Conservation (phyloP, 1,284 basidiomycete species). For the Trichosporon asahii region DNA sequence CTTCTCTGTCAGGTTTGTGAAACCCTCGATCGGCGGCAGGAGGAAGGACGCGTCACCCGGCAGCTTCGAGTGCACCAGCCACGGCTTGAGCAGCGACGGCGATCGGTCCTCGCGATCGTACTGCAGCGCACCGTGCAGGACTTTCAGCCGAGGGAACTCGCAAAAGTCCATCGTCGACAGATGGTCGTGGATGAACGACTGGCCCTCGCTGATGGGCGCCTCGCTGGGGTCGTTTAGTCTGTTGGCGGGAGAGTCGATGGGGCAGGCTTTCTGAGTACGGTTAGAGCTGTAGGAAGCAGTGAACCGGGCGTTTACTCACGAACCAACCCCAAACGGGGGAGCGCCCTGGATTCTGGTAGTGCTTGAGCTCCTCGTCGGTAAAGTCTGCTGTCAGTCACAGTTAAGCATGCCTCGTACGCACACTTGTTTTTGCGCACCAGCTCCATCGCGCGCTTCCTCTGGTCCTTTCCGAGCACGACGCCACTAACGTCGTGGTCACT, state of each 20-base stretch:
- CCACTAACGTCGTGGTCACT: slow-evolving; percentile 51
- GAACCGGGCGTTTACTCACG: slow-evolving; percentile 31
- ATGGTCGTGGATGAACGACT: slow-evolving; percentile 54
- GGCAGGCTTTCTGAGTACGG: slow-evolving; percentile 44
- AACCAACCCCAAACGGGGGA: slow-evolving; percentile 50
- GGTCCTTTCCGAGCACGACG: slow-evolving; percentile 50
- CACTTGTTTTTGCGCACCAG: slow-evolving; percentile 46
- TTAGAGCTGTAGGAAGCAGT: background rate
- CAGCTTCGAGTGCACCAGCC: slow-evolving; percentile 50
- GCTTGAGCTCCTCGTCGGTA: slow-evolving; percentile 44
- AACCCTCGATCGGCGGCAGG: slow-evolving; percentile 47
- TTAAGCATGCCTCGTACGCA: slow-evolving; percentile 35
- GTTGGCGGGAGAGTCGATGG: slow-evolving; percentile 48
- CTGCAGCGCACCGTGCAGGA: slow-evolving; percentile 49
- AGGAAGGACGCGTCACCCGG: slow-evolving; percentile 49
- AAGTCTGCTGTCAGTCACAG: slow-evolving; percentile 39
- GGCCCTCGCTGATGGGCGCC: slow-evolving; percentile 14
- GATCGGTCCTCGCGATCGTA: slow-evolving; percentile 47
- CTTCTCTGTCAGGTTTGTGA: slow-evolving; percentile 41
- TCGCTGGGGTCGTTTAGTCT: slow-evolving; percentile 33
- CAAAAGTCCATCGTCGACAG: slow-evolving; percentile 56
- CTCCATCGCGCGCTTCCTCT: slow-evolving; percentile 48
- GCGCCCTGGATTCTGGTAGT: slow-evolving; percentile 47
- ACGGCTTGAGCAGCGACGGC: slow-evolving; percentile 46
- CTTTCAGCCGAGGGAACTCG: slow-evolving; percentile 53